Evolutionary conservation across 768 basidiomycete species (phyloP), one percentile per base, ranked within the genome.

Genomic region (Kwoniella mangroviensis): DNA sequence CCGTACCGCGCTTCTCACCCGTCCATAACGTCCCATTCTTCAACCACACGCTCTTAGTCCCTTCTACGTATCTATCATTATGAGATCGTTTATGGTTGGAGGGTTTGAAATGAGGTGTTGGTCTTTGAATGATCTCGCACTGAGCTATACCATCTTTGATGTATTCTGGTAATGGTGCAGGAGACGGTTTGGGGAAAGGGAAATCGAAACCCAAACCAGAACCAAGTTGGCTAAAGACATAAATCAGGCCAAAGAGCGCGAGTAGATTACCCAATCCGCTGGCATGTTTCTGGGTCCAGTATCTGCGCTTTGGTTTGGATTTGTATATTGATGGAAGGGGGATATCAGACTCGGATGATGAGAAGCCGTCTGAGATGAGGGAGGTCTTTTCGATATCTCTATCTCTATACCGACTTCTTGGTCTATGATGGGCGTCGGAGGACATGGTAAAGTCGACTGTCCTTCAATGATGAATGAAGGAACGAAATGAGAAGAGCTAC

Each of bases 11-110:
- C 11, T 85, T 73, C 9, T 84, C 81, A 0, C 91, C 92, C 2
- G 92, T 92, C 92, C 92, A 94, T 34, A 93, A 86, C 5, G 87
- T 88, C 11, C 89, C 91, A 78, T 93, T 92, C 68, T 84, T 86
- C 41, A 94, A 85, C 28, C 89, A 83, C 1, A 86, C 85, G 1
- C 89, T 79, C 3, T 76, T 76, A 0, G 91, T 90, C 0, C 88
- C 90, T 21, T 70, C 59, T 9, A 78, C 83, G 69, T 74, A 84
- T 13, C 83, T 75, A 61, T 84, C 84, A 41, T 66, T 78, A 4
- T 24, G 10, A 0, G 55, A 75, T 5, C 84, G 63, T 28, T 71
- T 66, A 9, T 52, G 10, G 7, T 66, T 69, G 57, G 74, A 78
- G 2, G 58, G 40, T 11, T 76, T 63, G 22, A 74, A 73, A 53